Conservation (phyloP, 192 early-diverging fungal genomes). For the Gonapodya prolifera region DNA sequence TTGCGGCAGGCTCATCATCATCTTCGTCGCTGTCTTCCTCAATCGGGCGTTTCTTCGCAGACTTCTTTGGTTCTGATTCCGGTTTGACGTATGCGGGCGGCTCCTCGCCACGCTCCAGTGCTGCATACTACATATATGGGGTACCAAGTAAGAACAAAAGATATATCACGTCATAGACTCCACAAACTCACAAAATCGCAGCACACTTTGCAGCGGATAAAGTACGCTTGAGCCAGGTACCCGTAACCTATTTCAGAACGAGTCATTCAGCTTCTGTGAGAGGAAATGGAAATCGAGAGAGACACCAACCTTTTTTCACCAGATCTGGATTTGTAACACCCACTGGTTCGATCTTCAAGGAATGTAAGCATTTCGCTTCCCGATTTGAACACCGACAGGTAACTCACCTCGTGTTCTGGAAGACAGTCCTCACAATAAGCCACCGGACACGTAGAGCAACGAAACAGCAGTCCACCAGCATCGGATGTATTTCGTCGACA, state of each 20-base stretch:
- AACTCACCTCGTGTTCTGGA: slow-evolving; percentile 12
- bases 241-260: slow-evolving; percentile 13
- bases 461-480: slow-evolving; percentile 26
- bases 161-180: not conserved
- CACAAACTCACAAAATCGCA: not conserved
- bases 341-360: not conserved
- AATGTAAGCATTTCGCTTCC: too few relatives aligned
- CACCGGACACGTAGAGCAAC: slow-evolving; percentile 23
- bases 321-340: not conserved
- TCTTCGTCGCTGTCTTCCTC: not conserved
- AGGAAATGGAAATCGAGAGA: not conserved
- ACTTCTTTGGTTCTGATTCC: not conserved
- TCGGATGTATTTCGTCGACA: slow-evolving; percentile 19
- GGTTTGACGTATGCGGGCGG: not conserved
- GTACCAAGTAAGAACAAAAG: not conserved
- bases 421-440: slow-evolving; percentile 23
- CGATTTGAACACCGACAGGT: too few relatives aligned
- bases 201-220: slow-evolving; percentile 16
- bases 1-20: not conserved
- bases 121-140: not conserved
- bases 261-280: too few relatives aligned
- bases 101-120: not conserved
- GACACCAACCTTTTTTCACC: not conserved
- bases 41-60: not conserved
- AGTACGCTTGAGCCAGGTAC: slow-evolving; percentile 20